These are phyloP conservation scores for Sugiyamaella neomexicana DNA, from an alignment of 1,139 yeast genomes.

Conservation along the genomic window DNA sequence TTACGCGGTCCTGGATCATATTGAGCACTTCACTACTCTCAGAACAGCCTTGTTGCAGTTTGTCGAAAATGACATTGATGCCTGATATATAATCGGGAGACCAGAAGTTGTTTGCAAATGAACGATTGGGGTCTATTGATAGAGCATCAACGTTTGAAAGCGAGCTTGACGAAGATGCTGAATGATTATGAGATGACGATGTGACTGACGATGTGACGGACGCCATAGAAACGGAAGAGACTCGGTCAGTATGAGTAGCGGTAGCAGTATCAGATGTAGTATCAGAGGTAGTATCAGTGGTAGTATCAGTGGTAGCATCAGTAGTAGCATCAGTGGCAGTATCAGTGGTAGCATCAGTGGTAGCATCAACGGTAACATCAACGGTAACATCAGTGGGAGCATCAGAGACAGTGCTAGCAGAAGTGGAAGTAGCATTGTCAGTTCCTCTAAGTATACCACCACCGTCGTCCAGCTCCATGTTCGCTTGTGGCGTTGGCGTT, in stretches of 20 bases:
- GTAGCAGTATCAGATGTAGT: neutral
- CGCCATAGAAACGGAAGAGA: slow-evolving; percentile 2
- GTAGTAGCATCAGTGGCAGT: neutral
- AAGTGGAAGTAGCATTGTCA: neutral
- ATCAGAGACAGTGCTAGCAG: neutral
- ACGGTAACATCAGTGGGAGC: neutral
- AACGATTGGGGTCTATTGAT: slow-evolving; percentile 1
- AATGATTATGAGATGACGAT: slow-evolving; percentile 3
- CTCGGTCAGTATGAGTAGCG: neutral
- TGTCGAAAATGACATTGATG: slow-evolving; percentile 56
- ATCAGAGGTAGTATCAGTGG: neutral
- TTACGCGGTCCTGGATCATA: slow-evolving; percentile 63
- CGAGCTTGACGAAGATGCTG: slow-evolving; percentile 6
- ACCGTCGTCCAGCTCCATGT: neutral
- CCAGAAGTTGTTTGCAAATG: slow-evolving; percentile 53
- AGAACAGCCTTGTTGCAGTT: slow-evolving; percentile 62
- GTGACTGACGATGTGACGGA: slow-evolving; percentile 1
- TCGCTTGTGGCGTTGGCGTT: neutral
- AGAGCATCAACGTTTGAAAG: slow-evolving; percentile 8
- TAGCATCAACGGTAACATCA: neutral
- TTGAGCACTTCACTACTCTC: slow-evolving; percentile 68
- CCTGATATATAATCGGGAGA: slow-evolving; percentile 65
- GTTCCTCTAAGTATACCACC: neutral
- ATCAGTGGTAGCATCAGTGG: neutral
- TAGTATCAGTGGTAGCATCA: neutral